Evolutionary conservation across 2,329 filamentous ascomycete species (phyloP).

Genomic region (Neonectria coccinea): DNA sequence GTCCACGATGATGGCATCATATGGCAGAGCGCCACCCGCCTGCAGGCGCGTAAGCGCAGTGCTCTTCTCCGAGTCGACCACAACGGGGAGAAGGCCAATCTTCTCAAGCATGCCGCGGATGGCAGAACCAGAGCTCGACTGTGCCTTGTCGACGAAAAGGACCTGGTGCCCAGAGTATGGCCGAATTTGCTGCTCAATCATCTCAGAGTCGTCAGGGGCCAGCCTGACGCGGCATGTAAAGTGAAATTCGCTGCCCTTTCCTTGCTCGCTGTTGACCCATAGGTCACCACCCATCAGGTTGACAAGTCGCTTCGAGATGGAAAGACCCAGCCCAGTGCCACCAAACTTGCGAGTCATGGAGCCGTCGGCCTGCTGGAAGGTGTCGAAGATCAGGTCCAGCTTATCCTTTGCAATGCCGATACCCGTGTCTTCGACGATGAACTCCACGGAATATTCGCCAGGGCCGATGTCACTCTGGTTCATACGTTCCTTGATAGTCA

Average conservation of each 20-base stretch:
- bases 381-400: conserved; percentile 97
- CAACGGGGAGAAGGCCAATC: conserved; percentile 83
- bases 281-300: conserved; percentile 97
- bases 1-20: conserved; percentile 96
- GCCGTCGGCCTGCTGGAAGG: conserved; percentile 97
- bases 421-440: conserved; percentile 94
- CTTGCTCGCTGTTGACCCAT: conserved; percentile 94
- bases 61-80: conserved; percentile 83
- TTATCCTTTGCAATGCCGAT: conserved; percentile 97
- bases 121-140: conserved; percentile 80
- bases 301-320: conserved; percentile 94
- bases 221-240: conserved; percentile 94
- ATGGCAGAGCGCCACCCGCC: conserved; percentile 72
- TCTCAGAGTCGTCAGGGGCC: conserved; percentile 80
- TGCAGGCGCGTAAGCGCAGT: conserved; percentile 66
- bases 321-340: conserved; percentile 91
- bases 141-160: conserved; percentile 92
- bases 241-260: conserved; percentile 92
- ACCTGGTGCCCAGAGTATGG: conserved; percentile 95
- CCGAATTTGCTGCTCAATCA: conserved; percentile 84
- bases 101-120: conserved; percentile 82
- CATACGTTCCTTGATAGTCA: conserved; percentile 82
- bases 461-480: conserved; percentile 71
- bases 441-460: conserved; percentile 93
- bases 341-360: conserved; percentile 97